Base-by-base conservation (phyloP, 2,329 filamentous ascomycete genomes). In the Alternaria alternata region DNA sequence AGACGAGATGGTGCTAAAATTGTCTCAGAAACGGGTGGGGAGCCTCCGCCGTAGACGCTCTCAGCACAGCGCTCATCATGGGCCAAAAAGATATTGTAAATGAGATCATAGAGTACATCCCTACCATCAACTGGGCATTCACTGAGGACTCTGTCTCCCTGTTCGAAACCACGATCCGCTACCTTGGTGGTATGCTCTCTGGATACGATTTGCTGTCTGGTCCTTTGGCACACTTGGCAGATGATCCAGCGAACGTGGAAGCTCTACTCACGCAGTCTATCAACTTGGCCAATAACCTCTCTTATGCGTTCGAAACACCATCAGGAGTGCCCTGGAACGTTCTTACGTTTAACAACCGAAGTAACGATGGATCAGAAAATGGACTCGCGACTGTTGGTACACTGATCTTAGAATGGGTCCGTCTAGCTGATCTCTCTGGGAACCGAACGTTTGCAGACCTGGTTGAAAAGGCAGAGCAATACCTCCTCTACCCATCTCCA, bases 121-220 rank as follows among this genome's bases (percentile, higher is more conserved):
- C 87, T 0, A 86, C 79, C 0, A 89, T 96, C 70, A 83, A 96
- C 77, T 96, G 92, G 72, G 85, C 85, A 42, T 81, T 83, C 11
- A 91, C 89, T 3, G 11, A 61, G 0, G 64, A 63, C 1, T 78
- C 82, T 9, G 88, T 96, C 49, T 94, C 90, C 38, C 79, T 97
- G 7, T 97, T 97, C 71, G 93, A 97, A 79, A 96, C 92, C 0
- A 97, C 92, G 0, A 96, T 97, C 72, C 89, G 93, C 28, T 96
- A 96, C 71, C 81, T 97, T 1, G 93, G 87, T 9, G 93, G 93
- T 16, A 83, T 97, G 69, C 74, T 97, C 8, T 91, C 93, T 3
- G 91, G 84, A 4, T 90, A 91, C 68, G 90, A 92, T 73, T 83
- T 97, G 49, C 81, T 96, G 47, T 89, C 82, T 1, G 91, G 91